These are phyloP conservation scores for Colletotrichum lentis DNA, from an alignment of 2,329 filamentous ascomycete genomes.

Conservation along the genomic window DNA sequence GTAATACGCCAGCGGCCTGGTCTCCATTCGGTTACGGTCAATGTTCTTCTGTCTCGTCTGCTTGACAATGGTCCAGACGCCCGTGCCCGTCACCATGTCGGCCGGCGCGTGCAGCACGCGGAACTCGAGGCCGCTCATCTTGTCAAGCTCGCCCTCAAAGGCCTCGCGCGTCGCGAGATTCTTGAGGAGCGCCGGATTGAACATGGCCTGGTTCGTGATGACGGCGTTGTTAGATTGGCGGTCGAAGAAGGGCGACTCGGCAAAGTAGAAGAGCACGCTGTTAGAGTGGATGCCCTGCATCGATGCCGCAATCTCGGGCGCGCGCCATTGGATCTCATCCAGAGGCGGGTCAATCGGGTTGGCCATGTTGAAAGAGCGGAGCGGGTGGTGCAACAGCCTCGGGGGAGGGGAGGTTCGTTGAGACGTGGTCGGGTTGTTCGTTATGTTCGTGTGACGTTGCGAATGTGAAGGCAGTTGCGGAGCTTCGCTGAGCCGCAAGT, in stretches of 20 bases:
- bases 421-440: too few species aligned
- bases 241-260: constrained; percentile 73
- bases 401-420: neutral
- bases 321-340: constrained; percentile 74
- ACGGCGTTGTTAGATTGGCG: constrained; percentile 73
- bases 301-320: constrained; percentile 57
- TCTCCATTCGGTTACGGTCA: constrained; percentile 62
- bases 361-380: constrained; percentile 47
- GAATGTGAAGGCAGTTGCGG: neutral
- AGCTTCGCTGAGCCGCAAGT: constrained; percentile 23
- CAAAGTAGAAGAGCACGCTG: constrained; percentile 72
- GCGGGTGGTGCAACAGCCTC: neutral
- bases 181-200: constrained; percentile 65
- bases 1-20: constrained; percentile 67
- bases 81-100: constrained; percentile 70
- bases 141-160: constrained; percentile 69
- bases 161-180: constrained; percentile 68
- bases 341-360: constrained; percentile 61
- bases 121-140: constrained; percentile 73
- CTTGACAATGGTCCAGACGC: constrained; percentile 75
- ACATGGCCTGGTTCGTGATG: constrained; percentile 68
- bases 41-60: constrained; percentile 68
- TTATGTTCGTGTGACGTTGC: neutral
- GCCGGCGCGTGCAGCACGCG: constrained; percentile 71
- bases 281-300: constrained; percentile 71